phyloP scores from a whole-genome alignment of 1,284 basidiomycete species.

The Agaricales sp. region DNA sequence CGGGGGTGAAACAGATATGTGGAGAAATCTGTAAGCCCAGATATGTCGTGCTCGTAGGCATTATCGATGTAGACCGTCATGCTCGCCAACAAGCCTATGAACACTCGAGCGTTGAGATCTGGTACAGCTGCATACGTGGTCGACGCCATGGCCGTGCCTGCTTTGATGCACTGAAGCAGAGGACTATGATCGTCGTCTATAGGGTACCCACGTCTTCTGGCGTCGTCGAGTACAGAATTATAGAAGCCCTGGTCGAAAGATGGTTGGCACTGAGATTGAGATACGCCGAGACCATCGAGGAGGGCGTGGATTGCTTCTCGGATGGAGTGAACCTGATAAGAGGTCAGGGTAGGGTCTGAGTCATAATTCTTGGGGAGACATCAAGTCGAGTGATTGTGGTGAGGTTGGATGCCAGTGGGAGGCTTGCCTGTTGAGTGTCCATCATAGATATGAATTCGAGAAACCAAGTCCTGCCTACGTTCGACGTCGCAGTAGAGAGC shows the following conservation, averaged over 20 bases:
- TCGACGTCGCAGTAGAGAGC: too few relatives aligned
- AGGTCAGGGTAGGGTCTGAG: too few relatives aligned
- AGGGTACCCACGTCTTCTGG: background rate
- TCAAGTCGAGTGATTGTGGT: too few relatives aligned
- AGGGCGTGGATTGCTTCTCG: background rate
- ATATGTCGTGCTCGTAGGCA: background rate
- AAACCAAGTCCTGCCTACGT: too few relatives aligned
- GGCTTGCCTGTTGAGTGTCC: too few relatives aligned
- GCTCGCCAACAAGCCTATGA: slow-evolving; percentile 10
- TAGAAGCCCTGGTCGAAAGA: background rate
- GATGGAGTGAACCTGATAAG: background rate
- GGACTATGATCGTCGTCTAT: background rate
- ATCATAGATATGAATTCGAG: too few relatives aligned
- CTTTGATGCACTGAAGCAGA: too few relatives aligned
- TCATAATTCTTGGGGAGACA: too few relatives aligned
- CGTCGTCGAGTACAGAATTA: background rate
- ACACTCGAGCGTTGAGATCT: slow-evolving; percentile 1
- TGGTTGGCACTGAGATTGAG: background rate
- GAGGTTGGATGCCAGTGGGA: too few relatives aligned
- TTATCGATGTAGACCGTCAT: background rate
- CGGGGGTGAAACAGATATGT: background rate
- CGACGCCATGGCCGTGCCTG: background rate
- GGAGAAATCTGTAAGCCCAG: background rate
- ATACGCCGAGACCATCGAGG: background rate
- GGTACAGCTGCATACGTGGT: background rate